Evolutionary conservation across 345 rosid genomes (phyloP), one percentile per base, ranked within the genome.

Genomic region (Rhodamnia argentea): DNA sequence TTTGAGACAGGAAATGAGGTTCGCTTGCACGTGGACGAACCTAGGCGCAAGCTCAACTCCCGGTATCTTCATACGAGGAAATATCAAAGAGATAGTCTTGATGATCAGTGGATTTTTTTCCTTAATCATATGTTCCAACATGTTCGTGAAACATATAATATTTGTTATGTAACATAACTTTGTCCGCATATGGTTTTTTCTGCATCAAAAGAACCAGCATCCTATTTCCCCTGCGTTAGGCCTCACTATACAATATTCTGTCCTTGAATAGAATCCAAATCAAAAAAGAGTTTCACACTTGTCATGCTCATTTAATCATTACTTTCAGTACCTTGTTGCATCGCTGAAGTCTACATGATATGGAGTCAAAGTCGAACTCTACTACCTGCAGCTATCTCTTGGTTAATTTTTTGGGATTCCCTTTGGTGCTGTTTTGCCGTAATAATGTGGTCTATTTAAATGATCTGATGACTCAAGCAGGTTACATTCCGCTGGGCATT

Each of bases 401-500:
- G 4, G 24, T 37, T 70, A 9, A 37, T 70, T 10, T 70, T 64
- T 12, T 37, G 47, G 81, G 81, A 70, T 70, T 70, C 13, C 12
- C 81, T 37, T 5, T 37, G 47, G 7, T 37, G 47, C 81, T 75
- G 18, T 47, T 70, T 24, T 51, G 24, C 44, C 53, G 29, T 51
- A 8, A 74, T 78, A 27, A 23, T 15, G 75, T 10, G 12, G 44
- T 32, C 52, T 50, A 10, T 6, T 85, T 51, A 10, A 26, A 37
- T 82, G 76, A 86, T 52, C 85, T 53, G 56, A 13, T 42, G 14
- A 50, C 44, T 13, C 64, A 13, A 82, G 58, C 90, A 95, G 99
- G 92, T 86, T 96, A 92, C 98, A 96, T 86, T 95, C 96, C 62
- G 97, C 96, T 86, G 98, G 99, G 57, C 99, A 95, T 90, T 93